Percentiles rank a stretch among this genome's conserved stretches.
phyloP scores from a whole-genome alignment of 805 yeast species.

The Candida sanyiensis region DNA sequence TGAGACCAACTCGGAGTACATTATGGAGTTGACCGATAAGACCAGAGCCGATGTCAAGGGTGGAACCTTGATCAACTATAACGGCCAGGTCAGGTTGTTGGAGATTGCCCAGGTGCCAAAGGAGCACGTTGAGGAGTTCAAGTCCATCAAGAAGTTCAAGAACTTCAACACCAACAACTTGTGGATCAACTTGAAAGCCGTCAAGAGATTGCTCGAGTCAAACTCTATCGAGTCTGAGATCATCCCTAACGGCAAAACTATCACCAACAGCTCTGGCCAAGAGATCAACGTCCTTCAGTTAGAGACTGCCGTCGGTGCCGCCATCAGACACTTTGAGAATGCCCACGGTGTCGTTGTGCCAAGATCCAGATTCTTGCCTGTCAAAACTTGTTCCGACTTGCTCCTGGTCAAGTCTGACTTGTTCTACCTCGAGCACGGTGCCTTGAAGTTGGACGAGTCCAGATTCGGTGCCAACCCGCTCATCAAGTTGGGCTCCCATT shows the following conservation, averaged over 20 bases:
- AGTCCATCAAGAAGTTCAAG: slow-evolving; percentile 94
- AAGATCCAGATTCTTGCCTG: slow-evolving; percentile 96
- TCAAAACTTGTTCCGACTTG: slow-evolving; percentile 93
- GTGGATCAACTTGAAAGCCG: slow-evolving; percentile 94
- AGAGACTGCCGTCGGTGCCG: slow-evolving; percentile 99
- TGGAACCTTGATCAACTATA: slow-evolving; percentile 95
- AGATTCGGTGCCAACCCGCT: slow-evolving; percentile 91
- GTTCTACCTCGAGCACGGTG: slow-evolving; percentile 87
- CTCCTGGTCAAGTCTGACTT: slow-evolving; percentile 92
- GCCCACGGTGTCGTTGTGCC: slow-evolving; percentile 99
- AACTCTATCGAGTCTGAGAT: slow-evolving; percentile 85
- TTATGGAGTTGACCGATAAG: slow-evolving; percentile 98
- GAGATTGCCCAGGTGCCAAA: slow-evolving; percentile 99
- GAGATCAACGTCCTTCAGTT: slow-evolving; percentile 87
- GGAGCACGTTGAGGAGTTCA: slow-evolving; percentile 96
- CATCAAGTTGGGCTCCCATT: slow-evolving; percentile 93
- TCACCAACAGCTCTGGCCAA: slow-evolving; percentile 58
- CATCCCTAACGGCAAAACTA: slow-evolving; percentile 88
- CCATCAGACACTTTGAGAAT: slow-evolving; percentile 88
- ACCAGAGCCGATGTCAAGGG: slow-evolving; percentile 99
- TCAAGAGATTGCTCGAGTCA: slow-evolving; percentile 83
- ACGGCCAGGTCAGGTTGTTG: slow-evolving; percentile 87
- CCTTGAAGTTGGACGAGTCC: slow-evolving; percentile 72
- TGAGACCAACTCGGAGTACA: slow-evolving; percentile 85
- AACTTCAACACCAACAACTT: slow-evolving; percentile 97